Percentiles rank a stretch among this genome's conserved stretches.
Evolutionary conservation across 768 basidiomycete genomes (phyloP).

Genomic region (Cystofilobasidium bisporidii): DNA sequence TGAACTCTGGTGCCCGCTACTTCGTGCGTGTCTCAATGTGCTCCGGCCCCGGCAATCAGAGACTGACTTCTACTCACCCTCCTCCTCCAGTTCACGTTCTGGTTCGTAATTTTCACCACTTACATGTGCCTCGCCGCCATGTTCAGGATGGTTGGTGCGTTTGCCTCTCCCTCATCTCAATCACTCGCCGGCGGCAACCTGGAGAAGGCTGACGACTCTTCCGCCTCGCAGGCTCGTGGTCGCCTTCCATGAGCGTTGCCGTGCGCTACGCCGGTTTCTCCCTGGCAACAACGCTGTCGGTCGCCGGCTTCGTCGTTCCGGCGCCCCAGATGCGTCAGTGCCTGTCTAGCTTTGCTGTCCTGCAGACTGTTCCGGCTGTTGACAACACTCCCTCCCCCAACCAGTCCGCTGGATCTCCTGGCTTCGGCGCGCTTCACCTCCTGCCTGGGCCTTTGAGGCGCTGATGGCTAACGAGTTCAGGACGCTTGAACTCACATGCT

Average conservation of each 20-base stretch:
- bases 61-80: no score
- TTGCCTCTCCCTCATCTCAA: no score
- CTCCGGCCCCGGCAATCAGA: no score
- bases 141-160: conserved; percentile 22
- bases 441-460: conserved; percentile 13
- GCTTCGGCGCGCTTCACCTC: conserved; percentile 21
- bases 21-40: not conserved
- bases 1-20: not conserved
- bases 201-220: no score
- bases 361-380: not conserved
- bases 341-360: not conserved
- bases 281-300: conserved; percentile 8
- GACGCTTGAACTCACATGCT: not conserved
- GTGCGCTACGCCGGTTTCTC: conserved; percentile 21
- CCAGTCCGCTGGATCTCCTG: conserved; percentile 20
- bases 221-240: conserved; percentile 7
- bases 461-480: conserved; percentile 14
- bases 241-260: conserved; percentile 23
- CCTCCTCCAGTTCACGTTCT: conserved; percentile 6
- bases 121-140: conserved; percentile 10
- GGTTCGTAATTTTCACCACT: conserved; percentile 10
- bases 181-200: no score
- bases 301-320: conserved; percentile 23
- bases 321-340: conserved; percentile 6
- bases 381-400: not conserved